These are phyloP conservation scores for Trichocomaceae sp. DNA, from an alignment of 2,329 filamentous ascomycete genomes.

Conservation along the genomic window DNA sequence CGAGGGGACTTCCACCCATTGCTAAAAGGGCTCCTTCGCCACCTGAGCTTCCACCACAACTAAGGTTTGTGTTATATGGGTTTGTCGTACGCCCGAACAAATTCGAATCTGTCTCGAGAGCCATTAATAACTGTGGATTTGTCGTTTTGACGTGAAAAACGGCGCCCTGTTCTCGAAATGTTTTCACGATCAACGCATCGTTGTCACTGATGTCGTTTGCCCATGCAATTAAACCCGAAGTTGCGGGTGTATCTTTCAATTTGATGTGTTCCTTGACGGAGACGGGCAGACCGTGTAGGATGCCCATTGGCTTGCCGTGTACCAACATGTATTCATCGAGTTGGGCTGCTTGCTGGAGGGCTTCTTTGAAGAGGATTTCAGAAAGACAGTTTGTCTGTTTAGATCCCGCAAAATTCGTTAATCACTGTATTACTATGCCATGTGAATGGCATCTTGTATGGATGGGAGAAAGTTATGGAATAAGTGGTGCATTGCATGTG, in stretches of 20 bases:
- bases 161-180: conserved; percentile 7
- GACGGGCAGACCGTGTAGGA: conserved; percentile 36
- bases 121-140: conserved; percentile 5
- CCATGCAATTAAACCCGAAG: conserved; percentile 35
- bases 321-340: conserved; percentile 30
- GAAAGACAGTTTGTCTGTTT: conserved; percentile 25
- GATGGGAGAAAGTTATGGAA: background rate
- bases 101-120: conserved; percentile 27
- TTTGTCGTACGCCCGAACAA: conserved; percentile 39
- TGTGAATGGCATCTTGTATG: too few species aligned
- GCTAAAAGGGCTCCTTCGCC: conserved; percentile 56
- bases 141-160: conserved; percentile 9
- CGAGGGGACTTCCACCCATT: conserved; percentile 54
- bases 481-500: background rate
- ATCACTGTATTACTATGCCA: background rate
- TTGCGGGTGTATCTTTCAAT: conserved; percentile 26
- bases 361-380: conserved; percentile 32
- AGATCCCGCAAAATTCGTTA: background rate
- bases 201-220: conserved; percentile 4
- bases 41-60: conserved; percentile 33
- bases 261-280: conserved; percentile 55
- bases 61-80: conserved; percentile 29
- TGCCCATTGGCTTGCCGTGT: conserved; percentile 27
- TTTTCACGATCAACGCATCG: conserved; percentile 17
- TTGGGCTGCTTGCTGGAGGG: conserved; percentile 29